Evolutionary conservation across 2,329 filamentous ascomycete genomes (phyloP).

Genomic region (Fusarium globosum): DNA sequence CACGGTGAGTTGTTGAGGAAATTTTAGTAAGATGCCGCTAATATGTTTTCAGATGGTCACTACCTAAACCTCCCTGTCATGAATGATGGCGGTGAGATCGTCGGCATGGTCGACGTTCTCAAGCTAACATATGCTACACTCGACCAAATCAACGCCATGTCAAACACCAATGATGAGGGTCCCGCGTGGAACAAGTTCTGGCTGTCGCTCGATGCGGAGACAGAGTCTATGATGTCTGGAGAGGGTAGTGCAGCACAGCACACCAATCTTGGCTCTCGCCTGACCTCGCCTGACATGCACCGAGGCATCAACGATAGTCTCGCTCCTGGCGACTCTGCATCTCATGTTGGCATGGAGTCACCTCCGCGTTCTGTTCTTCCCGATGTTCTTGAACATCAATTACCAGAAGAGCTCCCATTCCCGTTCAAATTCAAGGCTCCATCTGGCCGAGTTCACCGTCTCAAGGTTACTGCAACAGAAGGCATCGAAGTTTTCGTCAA

Average conservation of each 20-base stretch:
- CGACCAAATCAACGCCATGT: constrained; percentile 98
- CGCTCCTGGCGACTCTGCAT: constrained; percentile 92
- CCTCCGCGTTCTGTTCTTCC: constrained; percentile 74
- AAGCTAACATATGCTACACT: constrained; percentile 98
- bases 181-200: constrained; percentile 99
- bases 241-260: constrained; percentile 80
- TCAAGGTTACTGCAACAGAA: constrained; percentile 84
- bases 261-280: constrained; percentile 73
- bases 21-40: neutral
- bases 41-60: constrained; percentile 79
- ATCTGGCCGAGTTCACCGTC: constrained; percentile 89
- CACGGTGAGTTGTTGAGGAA: constrained; percentile 73
- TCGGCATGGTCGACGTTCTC: constrained; percentile 98
- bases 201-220: constrained; percentile 94
- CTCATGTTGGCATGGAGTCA: constrained; percentile 85
- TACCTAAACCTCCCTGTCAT: constrained; percentile 98
- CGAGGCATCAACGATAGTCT: constrained; percentile 84
- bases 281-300: constrained; percentile 82
- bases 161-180: constrained; percentile 82
- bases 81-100: constrained; percentile 96
- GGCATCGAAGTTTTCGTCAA: constrained; percentile 84
- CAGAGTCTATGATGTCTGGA: constrained; percentile 95
- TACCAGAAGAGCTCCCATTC: constrained; percentile 80
- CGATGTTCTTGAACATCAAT: constrained; percentile 60
- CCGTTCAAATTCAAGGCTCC: constrained; percentile 99